A percentile compares a stretch with the other conserved stretches of the same genome.
These are phyloP conservation scores for Kluyveromyces lactis DNA, from an alignment of 805 yeast genomes.

Conservation along the genomic window DNA sequence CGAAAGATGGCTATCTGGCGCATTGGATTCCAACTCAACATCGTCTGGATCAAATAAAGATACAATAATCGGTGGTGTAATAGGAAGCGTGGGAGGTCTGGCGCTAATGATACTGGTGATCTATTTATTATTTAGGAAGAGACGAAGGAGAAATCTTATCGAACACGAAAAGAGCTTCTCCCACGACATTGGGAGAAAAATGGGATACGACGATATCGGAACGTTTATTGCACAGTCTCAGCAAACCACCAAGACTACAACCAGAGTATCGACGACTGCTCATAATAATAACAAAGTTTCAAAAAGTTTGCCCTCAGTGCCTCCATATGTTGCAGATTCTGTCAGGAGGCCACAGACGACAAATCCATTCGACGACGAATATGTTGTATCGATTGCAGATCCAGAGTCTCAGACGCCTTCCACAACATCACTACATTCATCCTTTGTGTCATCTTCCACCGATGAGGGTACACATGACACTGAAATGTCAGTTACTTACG, in stretches of 20 bases:
- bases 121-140: slow-evolving; percentile 14
- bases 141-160: slow-evolving; percentile 7
- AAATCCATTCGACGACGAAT: slow-evolving; percentile 21
- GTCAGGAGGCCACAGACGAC: not conserved
- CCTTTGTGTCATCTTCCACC: not conserved
- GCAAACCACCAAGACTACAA: not conserved
- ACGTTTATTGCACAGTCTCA: not conserved
- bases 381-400: slow-evolving; percentile 1
- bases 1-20: slow-evolving; percentile 18
- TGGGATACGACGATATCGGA: slow-evolving; percentile 7
- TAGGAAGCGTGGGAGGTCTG: slow-evolving; percentile 26
- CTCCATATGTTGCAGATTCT: not conserved
- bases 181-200: slow-evolving; percentile 17
- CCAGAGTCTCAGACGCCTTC: not conserved
- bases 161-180: slow-evolving; percentile 10
- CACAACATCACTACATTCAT: not conserved
- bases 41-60: slow-evolving; percentile 8
- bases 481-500: not conserved
- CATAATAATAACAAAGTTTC: not conserved
- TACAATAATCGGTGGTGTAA: slow-evolving; percentile 24
- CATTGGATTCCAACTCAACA: slow-evolving; percentile 3
- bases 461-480: not conserved
- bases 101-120: slow-evolving; percentile 12
- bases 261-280: not conserved
- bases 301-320: not conserved